A percentile compares a stretch with the other conserved stretches of the same genome.
Conservation (phyloP, 2,329 filamentous ascomycete genomes). For the Cladorrhinum sp. region DNA sequence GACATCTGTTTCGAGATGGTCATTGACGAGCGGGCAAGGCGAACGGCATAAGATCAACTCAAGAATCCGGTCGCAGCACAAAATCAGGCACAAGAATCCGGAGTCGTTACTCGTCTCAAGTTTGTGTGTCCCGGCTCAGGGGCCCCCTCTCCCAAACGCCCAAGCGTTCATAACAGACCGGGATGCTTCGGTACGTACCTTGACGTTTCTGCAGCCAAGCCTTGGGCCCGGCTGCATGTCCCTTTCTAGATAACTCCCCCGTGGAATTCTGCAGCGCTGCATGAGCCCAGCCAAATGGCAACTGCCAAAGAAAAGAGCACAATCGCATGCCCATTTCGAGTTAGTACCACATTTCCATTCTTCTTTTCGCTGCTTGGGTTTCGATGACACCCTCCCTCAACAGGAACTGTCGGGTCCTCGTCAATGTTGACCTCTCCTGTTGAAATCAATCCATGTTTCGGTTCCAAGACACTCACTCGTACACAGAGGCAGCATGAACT, state of each 20-base stretch:
- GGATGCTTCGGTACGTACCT: constrained; percentile 24
- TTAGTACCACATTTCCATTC: constrained; percentile 13
- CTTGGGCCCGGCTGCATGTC: constrained; percentile 30
- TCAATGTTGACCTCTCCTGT: background rate
- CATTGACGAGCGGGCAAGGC: constrained; percentile 28
- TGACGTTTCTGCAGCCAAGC: constrained; percentile 23
- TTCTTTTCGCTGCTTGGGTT: background rate
- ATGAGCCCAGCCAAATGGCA: constrained; percentile 25
- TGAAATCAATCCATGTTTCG: background rate
- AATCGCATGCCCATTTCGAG: constrained; percentile 15
- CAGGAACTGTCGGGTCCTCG: constrained; percentile 1
- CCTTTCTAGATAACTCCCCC: constrained; percentile 31
- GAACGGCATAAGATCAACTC: constrained; percentile 47
- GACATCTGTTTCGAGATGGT: constrained; percentile 29
- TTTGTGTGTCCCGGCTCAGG: constrained; percentile 32
- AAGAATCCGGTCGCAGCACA: constrained; percentile 47
- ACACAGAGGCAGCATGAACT: background rate
- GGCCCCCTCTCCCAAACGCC: constrained; percentile 36
- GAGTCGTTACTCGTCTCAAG: constrained; percentile 46
- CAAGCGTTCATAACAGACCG: constrained; percentile 33
- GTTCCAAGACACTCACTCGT: background rate
- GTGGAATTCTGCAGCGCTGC: constrained; percentile 23
- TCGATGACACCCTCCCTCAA: constrained; percentile 2
- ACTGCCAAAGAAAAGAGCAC: constrained; percentile 16
- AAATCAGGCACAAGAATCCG: constrained; percentile 34